Percentiles rank a stretch among this genome's conserved stretches.
phyloP scores from a whole-genome alignment of 768 basidiomycete genomes.

The Amanita rimosa region DNA sequence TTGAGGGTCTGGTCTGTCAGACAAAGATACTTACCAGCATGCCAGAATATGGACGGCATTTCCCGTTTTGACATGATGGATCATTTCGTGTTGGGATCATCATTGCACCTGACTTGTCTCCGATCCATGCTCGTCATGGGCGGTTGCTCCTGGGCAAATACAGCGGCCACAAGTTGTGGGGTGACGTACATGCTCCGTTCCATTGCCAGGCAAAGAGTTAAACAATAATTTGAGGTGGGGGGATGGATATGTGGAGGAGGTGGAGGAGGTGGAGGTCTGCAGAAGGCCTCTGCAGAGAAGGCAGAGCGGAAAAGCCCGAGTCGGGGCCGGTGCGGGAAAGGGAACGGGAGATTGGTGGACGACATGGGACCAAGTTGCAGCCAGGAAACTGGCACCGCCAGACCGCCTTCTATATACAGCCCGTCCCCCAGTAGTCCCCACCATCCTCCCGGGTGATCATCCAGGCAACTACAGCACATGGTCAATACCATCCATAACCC shows the following conservation, averaged over 20 bases:
- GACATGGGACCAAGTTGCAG: constrained; percentile 3
- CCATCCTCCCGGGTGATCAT: constrained; percentile 6
- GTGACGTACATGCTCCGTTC: background rate
- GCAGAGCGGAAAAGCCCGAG: background rate
- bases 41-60: background rate
- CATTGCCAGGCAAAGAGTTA: too few species aligned
- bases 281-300: too few species aligned
- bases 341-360: constrained; percentile 5
- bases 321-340: constrained; percentile 4
- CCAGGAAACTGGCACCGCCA: constrained; percentile 4
- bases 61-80: background rate
- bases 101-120: background rate
- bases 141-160: background rate
- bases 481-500: constrained; percentile 3
- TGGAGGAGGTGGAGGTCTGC: too few species aligned
- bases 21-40: background rate
- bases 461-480: background rate
- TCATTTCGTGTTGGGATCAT: background rate
- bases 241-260: too few species aligned
- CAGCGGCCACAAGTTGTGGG: background rate
- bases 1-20: background rate
- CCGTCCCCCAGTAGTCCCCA: background rate
- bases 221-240: too few species aligned
- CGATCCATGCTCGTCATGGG: background rate
- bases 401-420: constrained; percentile 5